Evolutionary conservation across 257 asterid species (phyloP), one percentile per base, ranked within the genome.

Genomic region (Jacaranda copaia): DNA sequence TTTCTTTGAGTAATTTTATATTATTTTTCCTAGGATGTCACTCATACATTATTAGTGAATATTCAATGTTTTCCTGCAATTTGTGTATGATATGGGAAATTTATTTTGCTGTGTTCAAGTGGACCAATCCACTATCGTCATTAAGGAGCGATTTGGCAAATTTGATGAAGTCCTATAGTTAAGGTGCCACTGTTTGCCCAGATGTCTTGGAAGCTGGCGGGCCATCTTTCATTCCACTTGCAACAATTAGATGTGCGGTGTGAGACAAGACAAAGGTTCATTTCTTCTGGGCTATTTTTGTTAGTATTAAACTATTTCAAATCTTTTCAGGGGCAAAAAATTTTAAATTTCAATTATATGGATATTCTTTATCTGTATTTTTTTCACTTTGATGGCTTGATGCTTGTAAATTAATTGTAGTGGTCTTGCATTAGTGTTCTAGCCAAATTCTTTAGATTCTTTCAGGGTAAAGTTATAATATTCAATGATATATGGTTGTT

Each of bases 241-340:
- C 96, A 92, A 85, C 97, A 92, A 57, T 75, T 92, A 72, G 97
- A 92, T 42, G 97, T 90, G 46, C 81, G 82, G 57, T 92, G 97
- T 19, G 97, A 92, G 77, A 92, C 72, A 92, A 92, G 85, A 88
- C 97, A 0, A 92, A 92, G 96, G 96, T 89, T 49, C 18, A 52
- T n/a, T 64, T 67, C 14, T 49, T 58, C 10, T 13, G 12, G 5
- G 40, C 15, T 42, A 8, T 48, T 51, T 49, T 59, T 15, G 8
- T 39, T 56, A 8, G 7, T 65, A 19, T 66, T 39, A 3, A 38
- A 19, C n/a, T 57, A 12, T 65, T 60, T 55, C 35, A 55, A 49
- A 6, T 35, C 5, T 12, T 2, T 16, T 73, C 11, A 18, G 5
- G 53, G 35, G 25, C 16, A 19, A 8, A 48, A 43, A 74, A 20